Evolutionary conservation across 257 asterid species (phyloP), one percentile per base, ranked within the genome.

Genomic region (Ilex aquifolium): DNA sequence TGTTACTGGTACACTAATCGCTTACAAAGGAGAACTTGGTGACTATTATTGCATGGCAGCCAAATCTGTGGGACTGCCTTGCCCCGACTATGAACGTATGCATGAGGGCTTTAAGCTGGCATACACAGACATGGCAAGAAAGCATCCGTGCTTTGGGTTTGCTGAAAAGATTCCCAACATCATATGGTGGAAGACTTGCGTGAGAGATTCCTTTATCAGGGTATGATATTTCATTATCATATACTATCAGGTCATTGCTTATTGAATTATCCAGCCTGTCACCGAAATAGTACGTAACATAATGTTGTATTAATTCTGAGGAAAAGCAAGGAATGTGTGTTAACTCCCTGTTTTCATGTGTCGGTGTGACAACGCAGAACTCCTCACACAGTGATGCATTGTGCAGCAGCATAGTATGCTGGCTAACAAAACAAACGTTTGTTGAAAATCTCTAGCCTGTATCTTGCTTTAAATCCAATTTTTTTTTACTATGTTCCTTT

Each of bases 11-110:
- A 92, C 99, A 4, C 84, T 92, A 67, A 74, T 92, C 56, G 99
- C 99, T 66, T 92, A 92, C 83, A 92, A 92, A 77, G 99, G 99
- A 71, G 90, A 92, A 76, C 96, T 92, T 46, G 99, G 99, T 15
- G 99, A 92, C 81, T 92, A 92, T 79, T 92, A 92, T 69, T 92
- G 99, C 81, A 87, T 92, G 95, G 97, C 99, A 63, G 99, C 99
- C 68, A 92, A 92, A 73, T 77, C 99, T 15, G 76, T 74, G 58
- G 99, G 99, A 58, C 88, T 83, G 71, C 96, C 88, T 40, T 92
- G 99, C 59, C 99, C 99, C 10, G 97, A 92, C 85, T 92, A 92
- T 60, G 80, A 82, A 66, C 80, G 96, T 50, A 79, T 89, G 27
- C 99, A 92, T 8, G 95, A 92, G 68, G 99, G 99, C 68, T 92